phyloP scores from a whole-genome alignment of 2,329 filamentous ascomycete genomes.

The Talaromyces sp. region DNA sequence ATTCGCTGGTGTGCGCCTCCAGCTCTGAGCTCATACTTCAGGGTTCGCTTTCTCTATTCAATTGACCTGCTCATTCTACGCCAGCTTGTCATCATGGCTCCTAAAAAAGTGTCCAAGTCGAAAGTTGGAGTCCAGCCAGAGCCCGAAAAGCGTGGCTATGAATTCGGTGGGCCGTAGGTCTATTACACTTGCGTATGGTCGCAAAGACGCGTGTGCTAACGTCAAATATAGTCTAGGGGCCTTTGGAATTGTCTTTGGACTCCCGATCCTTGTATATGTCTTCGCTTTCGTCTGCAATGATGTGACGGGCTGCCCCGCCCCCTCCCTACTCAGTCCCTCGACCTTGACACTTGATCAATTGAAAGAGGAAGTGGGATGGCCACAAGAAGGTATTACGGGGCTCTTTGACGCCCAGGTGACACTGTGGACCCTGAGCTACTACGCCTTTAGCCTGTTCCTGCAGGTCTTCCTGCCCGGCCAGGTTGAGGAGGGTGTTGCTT shows the following conservation, averaged over 20 bases:
- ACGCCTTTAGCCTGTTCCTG: slow-evolving; percentile 72
- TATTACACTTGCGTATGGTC: neutral
- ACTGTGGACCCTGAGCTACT: slow-evolving; percentile 75
- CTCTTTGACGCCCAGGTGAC: slow-evolving; percentile 71
- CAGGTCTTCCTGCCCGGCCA: slow-evolving; percentile 76
- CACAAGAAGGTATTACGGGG: slow-evolving; percentile 67
- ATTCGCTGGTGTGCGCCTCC: neutral
- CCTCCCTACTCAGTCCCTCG: slow-evolving; percentile 73
- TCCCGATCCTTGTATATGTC: slow-evolving; percentile 77
- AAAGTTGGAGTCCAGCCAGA: slow-evolving; percentile 35
- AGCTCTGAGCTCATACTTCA: neutral
- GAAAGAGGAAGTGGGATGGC: slow-evolving; percentile 83
- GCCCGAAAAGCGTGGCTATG: slow-evolving; percentile 49
- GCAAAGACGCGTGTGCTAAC: slow-evolving; percentile 14
- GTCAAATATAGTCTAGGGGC: slow-evolving; percentile 66
- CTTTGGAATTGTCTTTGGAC: slow-evolving; percentile 73
- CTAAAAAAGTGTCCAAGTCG: slow-evolving; percentile 35
- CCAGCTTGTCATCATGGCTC: slow-evolving; percentile 27
- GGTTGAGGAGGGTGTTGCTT: slow-evolving; percentile 69
- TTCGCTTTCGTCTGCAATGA: slow-evolving; percentile 91
- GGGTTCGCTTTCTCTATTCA: slow-evolving; percentile 4
- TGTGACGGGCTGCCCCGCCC: slow-evolving; percentile 84
- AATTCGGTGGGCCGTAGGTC: slow-evolving; percentile 53
- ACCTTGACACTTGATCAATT: slow-evolving; percentile 71
- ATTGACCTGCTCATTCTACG: neutral